Base-by-base conservation (phyloP, 495 filamentous ascomycete genomes). In the Emericellopsis terricola region DNA sequence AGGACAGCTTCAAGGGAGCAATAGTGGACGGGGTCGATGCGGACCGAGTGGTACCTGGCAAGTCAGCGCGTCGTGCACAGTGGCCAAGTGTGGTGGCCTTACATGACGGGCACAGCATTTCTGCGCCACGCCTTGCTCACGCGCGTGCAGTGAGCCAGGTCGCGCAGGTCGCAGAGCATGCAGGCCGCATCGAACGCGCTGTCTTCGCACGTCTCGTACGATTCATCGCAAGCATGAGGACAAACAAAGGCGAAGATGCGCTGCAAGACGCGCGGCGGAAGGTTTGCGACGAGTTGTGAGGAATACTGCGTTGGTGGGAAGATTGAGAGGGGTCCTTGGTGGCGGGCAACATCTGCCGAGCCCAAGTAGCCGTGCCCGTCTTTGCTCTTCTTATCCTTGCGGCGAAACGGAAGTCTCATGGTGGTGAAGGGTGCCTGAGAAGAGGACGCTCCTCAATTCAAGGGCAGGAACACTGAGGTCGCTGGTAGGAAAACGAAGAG, bases 1-100 rank as follows among this genome's bases (percentile, higher is more conserved):
- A 94, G 66, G 39, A 79, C 59, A 33, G 78, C 71, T 52, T 96
- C 89, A 39, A 78, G 72, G 33, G 81, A 72, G 59, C 89, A 96
- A 55, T 92, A 96, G 51, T 97, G 89, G 18, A 97, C 87, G 9
- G 76, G 68, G 41, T 97, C 89, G 44, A 97, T 87, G 19, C 87
- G 80, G 40, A 97, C 74, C 53, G 83, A 81, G 29, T 70, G 71
- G 48, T 94, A 97, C 29, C 83, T 92, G 40, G 34, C 38, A 7
- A 29, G 16, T 16, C 33, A 29, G 17, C 34, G 17, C 15, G 32
- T 32, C 49, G 33, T 21, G 18, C 27, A 28, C 15, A 31, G 0
- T 11, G 24, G 9, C 8, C 5, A 31, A 15, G 19, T 15, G 18
- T 15, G 0, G 19, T n/a, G 20, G 35, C 60, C 72, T 41, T 50